phyloP scores from a whole-genome alignment of 2,329 filamentous ascomycete genomes.

The Neofusicoccum cordaticola region DNA sequence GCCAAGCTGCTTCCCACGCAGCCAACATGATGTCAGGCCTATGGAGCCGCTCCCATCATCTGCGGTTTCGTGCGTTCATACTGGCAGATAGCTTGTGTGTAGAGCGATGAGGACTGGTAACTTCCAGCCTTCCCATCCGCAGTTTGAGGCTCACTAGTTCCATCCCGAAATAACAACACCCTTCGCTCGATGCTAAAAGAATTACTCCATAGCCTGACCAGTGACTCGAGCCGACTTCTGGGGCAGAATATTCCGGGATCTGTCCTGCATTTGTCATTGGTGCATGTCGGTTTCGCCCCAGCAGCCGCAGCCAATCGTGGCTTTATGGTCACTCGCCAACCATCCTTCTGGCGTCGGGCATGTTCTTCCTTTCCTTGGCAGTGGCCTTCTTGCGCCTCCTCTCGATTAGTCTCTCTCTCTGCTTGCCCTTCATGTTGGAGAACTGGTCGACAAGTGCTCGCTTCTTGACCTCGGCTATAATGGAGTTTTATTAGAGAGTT shows the following conservation, averaged over 20 bases:
- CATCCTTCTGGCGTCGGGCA: constrained; percentile 37
- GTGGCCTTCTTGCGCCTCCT: constrained; percentile 85
- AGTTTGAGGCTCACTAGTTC: too few relatives aligned
- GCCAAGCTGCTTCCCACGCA: not conserved
- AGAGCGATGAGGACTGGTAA: not conserved
- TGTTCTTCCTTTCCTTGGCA: constrained; percentile 72
- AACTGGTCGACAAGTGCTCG: constrained; percentile 14
- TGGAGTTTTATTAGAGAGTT: constrained; percentile 21
- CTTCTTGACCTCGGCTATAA: constrained; percentile 54
- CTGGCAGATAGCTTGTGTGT: not conserved
- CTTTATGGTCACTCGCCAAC: not conserved
- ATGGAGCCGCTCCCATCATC: not conserved
- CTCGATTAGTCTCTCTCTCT: constrained; percentile 82
- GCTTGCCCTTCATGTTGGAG: constrained; percentile 15
- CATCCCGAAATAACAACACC: too few relatives aligned
- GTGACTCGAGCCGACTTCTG: not conserved
- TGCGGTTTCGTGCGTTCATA: not conserved
- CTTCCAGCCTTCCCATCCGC: too few relatives aligned
- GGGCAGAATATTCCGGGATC: not conserved
- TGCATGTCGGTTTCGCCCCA: not conserved
- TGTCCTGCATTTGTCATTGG: not conserved
- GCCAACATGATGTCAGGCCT: not conserved
- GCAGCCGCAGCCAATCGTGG: not conserved
- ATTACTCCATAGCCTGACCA: too few relatives aligned
- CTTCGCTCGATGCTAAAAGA: too few relatives aligned